Conservation (phyloP, 2,329 filamentous ascomycete species). For the Ophiocordyceps camponoti-leonardi region DNA sequence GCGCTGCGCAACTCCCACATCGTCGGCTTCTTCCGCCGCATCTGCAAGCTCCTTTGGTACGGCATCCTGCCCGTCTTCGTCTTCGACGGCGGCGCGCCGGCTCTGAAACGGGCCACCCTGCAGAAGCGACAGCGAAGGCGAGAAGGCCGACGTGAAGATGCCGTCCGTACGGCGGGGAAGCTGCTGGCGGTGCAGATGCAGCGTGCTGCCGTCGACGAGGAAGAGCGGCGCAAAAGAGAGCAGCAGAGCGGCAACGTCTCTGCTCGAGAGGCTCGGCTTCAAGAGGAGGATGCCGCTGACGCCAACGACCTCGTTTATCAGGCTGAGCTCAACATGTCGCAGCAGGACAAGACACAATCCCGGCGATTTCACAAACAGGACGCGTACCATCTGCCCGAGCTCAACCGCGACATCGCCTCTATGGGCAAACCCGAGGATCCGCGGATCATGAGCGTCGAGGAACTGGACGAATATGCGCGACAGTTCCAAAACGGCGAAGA, state of each 20-base stretch:
- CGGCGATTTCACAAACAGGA: conserved; percentile 82
- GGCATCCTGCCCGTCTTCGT: conserved; percentile 95
- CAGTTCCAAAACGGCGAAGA: conserved; percentile 90
- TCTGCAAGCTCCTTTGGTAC: conserved; percentile 94
- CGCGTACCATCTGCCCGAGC: conserved; percentile 82
- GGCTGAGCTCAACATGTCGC: conserved; percentile 71
- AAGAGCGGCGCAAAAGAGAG: conserved; percentile 38
- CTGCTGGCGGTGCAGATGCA: conserved; percentile 90
- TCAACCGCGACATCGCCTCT: conserved; percentile 60
- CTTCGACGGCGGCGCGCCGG: conserved; percentile 88
- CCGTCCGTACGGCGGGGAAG: conserved; percentile 76
- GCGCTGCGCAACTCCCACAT: conserved; percentile 90
- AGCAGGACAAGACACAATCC: conserved; percentile 54
- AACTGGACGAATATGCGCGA: conserved; percentile 81
- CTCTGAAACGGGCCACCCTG: conserved; percentile 83
- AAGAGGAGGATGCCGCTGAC: conserved; percentile 44
- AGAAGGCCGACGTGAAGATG: conserved; percentile 86
- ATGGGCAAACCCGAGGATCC: conserved; percentile 89
- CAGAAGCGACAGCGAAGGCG: conserved; percentile 58
- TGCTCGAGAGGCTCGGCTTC: conserved; percentile 18
- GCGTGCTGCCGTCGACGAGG: conserved; percentile 71
- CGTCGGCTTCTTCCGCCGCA: conserved; percentile 93
- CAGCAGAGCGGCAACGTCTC: conserved; percentile 25
- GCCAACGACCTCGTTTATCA: conserved; percentile 65
- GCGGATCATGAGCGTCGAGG: conserved; percentile 88